Base-by-base conservation (phyloP, 192 early-diverging fungal species). In the Fimicolochytrium jonesii region DNA sequence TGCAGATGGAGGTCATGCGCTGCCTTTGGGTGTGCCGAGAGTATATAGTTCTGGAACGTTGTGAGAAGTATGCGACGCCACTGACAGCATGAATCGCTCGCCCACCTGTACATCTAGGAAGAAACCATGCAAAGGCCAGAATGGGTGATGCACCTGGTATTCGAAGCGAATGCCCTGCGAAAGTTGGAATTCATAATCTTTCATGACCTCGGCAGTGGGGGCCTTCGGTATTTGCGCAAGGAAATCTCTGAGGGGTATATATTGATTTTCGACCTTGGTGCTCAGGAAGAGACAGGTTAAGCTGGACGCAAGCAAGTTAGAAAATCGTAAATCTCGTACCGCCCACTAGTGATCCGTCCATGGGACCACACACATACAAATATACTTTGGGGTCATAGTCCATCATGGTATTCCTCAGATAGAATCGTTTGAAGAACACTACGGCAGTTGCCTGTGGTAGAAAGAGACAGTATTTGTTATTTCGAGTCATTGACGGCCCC, bases 341-440 rank as follows among this genome's bases (percentile, higher is more conserved):
- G n/a, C n/a, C n/a, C n/a, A n/a, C n/a, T n/a, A n/a, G n/a, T n/a
- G n/a, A n/a, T n/a, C n/a, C n/a, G 9, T n/a, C n/a, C n/a, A n/a
- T n/a, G n/a, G n/a, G n/a, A n/a, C n/a, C n/a, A n/a, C 2, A 7
- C 13, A 64, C 63, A 7, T 39, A 74, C 74, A 79, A 57, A 46
- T 78, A 63, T 6, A 69, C 23, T 36, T 78, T 78, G 18, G 72
- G 68, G 50, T 79, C 77, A 51, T 81, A 60, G 33, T 81, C 78
- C 70, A 81, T 73, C 6, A 76, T 49, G 11, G 76, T 57, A 25
- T 74, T 56, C 18, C 31, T n/a, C 25, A 81, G 56, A 65, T 81
- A 81, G 59, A 76, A 81, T 36, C 79, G 76, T 44, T 77, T 79
- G 59, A 76, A 77, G 35, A 73, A 70, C 15, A 69, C 53, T 13